phyloP scores from a whole-genome alignment of 495 filamentous ascomycete genomes.

The Aspergillus saccharolyticus region DNA sequence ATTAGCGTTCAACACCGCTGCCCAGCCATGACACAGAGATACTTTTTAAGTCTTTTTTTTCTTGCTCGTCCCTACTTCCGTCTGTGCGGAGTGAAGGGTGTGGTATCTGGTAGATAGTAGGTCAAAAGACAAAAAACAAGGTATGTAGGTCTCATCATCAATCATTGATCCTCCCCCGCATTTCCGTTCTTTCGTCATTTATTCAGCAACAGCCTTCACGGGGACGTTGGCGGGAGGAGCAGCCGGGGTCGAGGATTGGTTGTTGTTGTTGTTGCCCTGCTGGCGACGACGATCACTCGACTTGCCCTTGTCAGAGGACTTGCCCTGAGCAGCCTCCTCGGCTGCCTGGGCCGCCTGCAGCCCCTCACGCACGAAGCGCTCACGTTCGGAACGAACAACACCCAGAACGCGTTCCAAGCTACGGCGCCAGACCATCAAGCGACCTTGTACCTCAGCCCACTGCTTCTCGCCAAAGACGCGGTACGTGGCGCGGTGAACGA shows the following conservation, averaged over 20 bases:
- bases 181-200: neutral
- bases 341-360: slow-evolving; percentile 32
- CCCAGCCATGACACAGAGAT: neutral
- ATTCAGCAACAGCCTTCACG: slow-evolving; percentile 1
- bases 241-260: neutral
- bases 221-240: neutral
- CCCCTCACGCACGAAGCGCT: slow-evolving; percentile 51
- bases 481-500: slow-evolving; percentile 91
- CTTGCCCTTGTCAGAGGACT: slow-evolving; percentile 29
- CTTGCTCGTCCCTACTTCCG: neutral
- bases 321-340: slow-evolving; percentile 24
- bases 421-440: slow-evolving; percentile 83
- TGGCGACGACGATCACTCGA: slow-evolving; percentile 30
- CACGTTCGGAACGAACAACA: slow-evolving; percentile 72
- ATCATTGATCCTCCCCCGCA: neutral
- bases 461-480: slow-evolving; percentile 96
- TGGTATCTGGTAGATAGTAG: neutral
- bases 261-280: slow-evolving; percentile 13
- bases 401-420: slow-evolving; percentile 68
- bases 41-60: neutral
- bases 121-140: neutral
- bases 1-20: neutral
- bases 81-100: neutral
- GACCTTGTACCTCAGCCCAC: slow-evolving; percentile 87
- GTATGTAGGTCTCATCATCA: neutral